Percentiles rank a stretch among this genome's conserved stretches.
Conservation (phyloP, 108 stramenopile genomes). For the Schizochytrium sp. region DNA sequence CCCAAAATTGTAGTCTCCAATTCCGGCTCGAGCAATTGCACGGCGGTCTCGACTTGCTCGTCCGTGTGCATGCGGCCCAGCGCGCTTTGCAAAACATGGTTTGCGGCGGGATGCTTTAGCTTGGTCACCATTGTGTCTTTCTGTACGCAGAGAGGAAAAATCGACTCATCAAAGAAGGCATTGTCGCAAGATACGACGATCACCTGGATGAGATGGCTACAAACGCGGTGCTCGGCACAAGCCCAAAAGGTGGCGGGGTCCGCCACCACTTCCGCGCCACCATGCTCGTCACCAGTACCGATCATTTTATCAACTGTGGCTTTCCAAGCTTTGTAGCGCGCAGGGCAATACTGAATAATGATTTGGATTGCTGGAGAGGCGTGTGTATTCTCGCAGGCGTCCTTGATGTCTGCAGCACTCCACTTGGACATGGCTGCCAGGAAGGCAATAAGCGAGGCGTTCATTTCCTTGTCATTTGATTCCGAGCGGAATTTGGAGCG, state of each 20-base stretch:
- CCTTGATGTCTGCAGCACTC: not conserved
- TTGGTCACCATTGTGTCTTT: not conserved
- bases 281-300: not conserved
- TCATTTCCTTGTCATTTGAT: not conserved
- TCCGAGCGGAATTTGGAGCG: not conserved
- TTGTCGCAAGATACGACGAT: not conserved
- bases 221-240: not conserved
- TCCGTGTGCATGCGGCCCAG: not conserved
- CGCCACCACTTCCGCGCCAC: not conserved
- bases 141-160: not conserved
- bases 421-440: not conserved
- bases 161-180: not conserved
- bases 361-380: not conserved
- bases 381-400: not conserved
- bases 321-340: not conserved
- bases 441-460: not conserved
- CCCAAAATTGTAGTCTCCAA: not conserved
- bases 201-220: not conserved
- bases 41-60: not conserved
- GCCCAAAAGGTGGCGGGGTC: not conserved
- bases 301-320: not conserved
- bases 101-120: not conserved
- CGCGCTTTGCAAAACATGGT: not conserved
- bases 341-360: not conserved
- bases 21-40: not conserved